These are phyloP conservation scores for Gynochthodes officinalis DNA, from an alignment of 257 asterid species.

Conservation along the genomic window DNA sequence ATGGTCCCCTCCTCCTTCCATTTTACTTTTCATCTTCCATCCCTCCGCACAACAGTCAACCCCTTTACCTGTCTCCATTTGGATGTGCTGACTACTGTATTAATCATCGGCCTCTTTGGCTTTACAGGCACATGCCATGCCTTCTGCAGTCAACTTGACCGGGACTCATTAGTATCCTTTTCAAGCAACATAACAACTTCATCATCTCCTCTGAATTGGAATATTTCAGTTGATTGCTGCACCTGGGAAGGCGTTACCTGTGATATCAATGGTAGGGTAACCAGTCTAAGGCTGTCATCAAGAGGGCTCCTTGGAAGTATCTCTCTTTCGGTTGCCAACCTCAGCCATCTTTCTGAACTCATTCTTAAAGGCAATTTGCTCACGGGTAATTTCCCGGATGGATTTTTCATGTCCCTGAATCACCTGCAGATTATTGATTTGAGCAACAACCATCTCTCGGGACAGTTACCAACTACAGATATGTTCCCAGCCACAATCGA, in stretches of 20 bases:
- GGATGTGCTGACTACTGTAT: constrained; percentile 21
- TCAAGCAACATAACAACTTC: constrained; percentile 33
- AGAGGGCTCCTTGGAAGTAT: constrained; percentile 56
- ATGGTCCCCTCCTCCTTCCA: constrained; percentile 41
- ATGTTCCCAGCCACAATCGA: constrained; percentile 35
- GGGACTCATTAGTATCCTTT: constrained; percentile 47
- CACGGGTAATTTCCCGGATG: constrained; percentile 59
- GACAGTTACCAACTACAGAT: constrained; percentile 33
- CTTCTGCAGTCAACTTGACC: constrained; percentile 49
- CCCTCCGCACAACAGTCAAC: constrained; percentile 12
- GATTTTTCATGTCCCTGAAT: constrained; percentile 42
- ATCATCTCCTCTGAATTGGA: constrained; percentile 61
- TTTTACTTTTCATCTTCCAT: constrained; percentile 10
- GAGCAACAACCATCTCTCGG: constrained; percentile 65
- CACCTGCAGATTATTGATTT: constrained; percentile 47
- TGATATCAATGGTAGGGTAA: constrained; percentile 53
- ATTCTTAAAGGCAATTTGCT: constrained; percentile 56
- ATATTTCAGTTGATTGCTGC: constrained; percentile 60
- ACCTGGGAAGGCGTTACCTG: constrained; percentile 80
- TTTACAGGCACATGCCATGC: constrained; percentile 33
- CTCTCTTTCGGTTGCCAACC: constrained; percentile 45
- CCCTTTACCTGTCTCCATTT: constrained; percentile 15
- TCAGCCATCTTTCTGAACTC: constrained; percentile 51
- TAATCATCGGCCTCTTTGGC: constrained; percentile 19
- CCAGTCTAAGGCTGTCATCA: constrained; percentile 55